phyloP scores from a whole-genome alignment of 2,329 filamentous ascomycete species.

The Dactylella cylindrospora region DNA sequence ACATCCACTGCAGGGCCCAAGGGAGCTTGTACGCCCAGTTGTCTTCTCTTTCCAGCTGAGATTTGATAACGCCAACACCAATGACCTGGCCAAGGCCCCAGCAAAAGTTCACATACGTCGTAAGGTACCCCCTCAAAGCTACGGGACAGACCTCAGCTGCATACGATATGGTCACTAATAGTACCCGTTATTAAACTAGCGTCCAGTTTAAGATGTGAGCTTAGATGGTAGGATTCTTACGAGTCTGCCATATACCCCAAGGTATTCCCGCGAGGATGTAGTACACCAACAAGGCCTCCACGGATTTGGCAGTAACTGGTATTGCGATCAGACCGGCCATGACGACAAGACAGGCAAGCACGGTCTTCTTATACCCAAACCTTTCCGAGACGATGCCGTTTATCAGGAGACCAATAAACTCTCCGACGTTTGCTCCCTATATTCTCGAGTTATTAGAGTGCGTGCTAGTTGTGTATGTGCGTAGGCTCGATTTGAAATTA shows the following conservation, averaged over 20 bases:
- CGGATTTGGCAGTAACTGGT: constrained; percentile 58
- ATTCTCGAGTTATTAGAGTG: neutral
- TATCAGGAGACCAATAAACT: constrained; percentile 58
- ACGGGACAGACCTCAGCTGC: constrained; percentile 67
- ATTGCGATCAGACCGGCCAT: constrained; percentile 57
- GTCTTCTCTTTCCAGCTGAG: constrained; percentile 65
- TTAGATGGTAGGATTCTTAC: too few relatives aligned
- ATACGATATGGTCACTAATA: constrained; percentile 51
- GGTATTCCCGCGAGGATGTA: constrained; percentile 59
- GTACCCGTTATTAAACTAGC: too few relatives aligned
- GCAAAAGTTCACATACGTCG: constrained; percentile 75
- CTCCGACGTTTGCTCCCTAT: constrained; percentile 54
- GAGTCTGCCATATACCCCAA: constrained; percentile 59
- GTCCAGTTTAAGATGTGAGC: too few relatives aligned
- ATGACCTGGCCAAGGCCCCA: constrained; percentile 74
- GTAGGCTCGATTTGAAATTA: constrained; percentile 44
- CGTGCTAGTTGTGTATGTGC: constrained; percentile 45
- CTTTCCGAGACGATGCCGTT: constrained; percentile 58
- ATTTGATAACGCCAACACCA: constrained; percentile 70
- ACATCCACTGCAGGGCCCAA: constrained; percentile 75
- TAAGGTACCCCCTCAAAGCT: constrained; percentile 69
- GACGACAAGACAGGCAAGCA: constrained; percentile 56
- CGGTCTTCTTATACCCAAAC: constrained; percentile 59
- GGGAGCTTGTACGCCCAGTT: constrained; percentile 71
- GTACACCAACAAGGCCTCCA: constrained; percentile 56